Evolutionary conservation across 345 rosid genomes (phyloP), one percentile per base, ranked within the genome.

Genomic region (Pugionium cornutum): DNA sequence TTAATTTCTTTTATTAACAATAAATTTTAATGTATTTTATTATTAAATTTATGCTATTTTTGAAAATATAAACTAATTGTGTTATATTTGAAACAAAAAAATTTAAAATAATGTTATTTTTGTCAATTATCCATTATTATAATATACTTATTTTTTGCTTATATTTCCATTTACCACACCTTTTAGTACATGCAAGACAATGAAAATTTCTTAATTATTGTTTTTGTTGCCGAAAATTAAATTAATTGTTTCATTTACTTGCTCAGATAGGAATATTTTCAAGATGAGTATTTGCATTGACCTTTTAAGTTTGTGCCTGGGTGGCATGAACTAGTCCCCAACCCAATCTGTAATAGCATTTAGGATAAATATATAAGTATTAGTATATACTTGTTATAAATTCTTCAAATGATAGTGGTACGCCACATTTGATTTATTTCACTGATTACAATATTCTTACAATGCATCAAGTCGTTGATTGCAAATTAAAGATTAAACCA

Each of bases 251-350:
- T 29, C 30, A 7, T 48, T 45, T 66, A 29, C 56, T 57, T 47
- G 28, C n/a, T 46, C 26, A 31, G 65, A 68, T 40, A n/a, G 66
- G 73, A 69, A 69, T 60, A 43, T 11, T 35, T 69, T 51, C 27
- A 42, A 28, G 61, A 60, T 5, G 44, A 40, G 58, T 37, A 51
- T 27, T 45, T 54, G 63, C 50, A 54, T 53, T 62, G 68, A 54
- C 68, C 50, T 31, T 54, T 44, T 49, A 45, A 40, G 25, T 46
- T 31, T 70, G 44, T 62, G 50, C 33, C 50, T 31, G 29, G 39
- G 54, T 28, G 34, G 69, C 50, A 46, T 54, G 75, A 62, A 46
- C 44, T 34, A 62, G 75, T 39, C 69, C 43, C 30, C 5, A 40
- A 25, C 18, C 18, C 18, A 18, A 18, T 18, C 18, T 18, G 60